Base-by-base conservation (phyloP, 352 stramenopile species). In the Phytophthora sp. region DNA sequence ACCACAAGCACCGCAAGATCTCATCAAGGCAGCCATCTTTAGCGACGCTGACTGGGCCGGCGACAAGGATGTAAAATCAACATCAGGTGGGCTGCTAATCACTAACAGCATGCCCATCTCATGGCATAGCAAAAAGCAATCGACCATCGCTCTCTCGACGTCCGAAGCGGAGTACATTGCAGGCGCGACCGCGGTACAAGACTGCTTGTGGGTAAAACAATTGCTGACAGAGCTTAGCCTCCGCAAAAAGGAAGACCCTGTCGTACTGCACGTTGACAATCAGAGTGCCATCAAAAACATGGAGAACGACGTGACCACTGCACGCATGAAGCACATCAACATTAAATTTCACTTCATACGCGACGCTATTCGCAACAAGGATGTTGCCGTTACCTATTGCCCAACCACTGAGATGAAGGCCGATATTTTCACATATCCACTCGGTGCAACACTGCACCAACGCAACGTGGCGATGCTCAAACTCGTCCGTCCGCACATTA, bases 281-380 rank as follows among this genome's bases (percentile, higher is more conserved):
- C 60, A 62, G 9, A 57, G 41, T 16, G 42, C 60, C 1, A 62
- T 68, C 33, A 54, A 68, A 27, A 58, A 29, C 12, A 58, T 46
- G 52, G 44, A 54, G 7, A 57, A 63, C 21, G 33, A 69, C 7
- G 21, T 57, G 3, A 47, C 31, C 2, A 45, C 51, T 2, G 13
- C n/a, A 1, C 42, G 33, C 16, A 62, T 52, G 50, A 57, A 68
- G 6, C 42, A 62, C 35, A 62, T 57, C 33, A 68, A 68, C 44
- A 67, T 67, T 1, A 60, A 56, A 15, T 67, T 61, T 23, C 49
- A 69, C 15, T 57, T 63, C 44, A 63, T 69, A 21, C 60, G 51
- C 2, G 42, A 69, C 21, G 27, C 35, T 3, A 54, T 63, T 1
- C 12, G 13, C 23, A 44, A 29, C 0, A 21, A 56, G 4, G 30